Base-by-base conservation (phyloP, 441 rosid genomes). In the Brassica hybrid region DNA sequence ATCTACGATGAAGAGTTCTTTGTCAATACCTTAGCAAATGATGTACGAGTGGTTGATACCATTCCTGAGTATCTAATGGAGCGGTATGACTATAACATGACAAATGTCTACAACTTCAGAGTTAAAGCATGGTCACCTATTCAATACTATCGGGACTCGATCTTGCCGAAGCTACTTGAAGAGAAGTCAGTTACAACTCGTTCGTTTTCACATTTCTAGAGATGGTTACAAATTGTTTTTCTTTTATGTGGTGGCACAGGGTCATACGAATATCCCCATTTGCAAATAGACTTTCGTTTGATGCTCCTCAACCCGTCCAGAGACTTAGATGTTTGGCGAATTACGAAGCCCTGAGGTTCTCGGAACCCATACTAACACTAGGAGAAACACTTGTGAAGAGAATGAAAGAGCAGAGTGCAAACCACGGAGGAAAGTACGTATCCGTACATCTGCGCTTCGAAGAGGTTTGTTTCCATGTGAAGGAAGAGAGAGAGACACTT, bases 401-500 rank as follows among this genome's bases (percentile, higher is more conserved):
- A 83, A 96, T 96, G 99, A 96, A 94, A 80, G 91, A 92, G 76
- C 94, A 72, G 77, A 94, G 98, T 83, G 90, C 77, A 17, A 83
- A 84, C 71, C 86, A 89, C 77, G 95, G 92, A 14, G 90, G 88
- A 25, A 96, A 94, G 79, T 96, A 94, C 76, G 85, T 96, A 60
- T 96, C 99, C 41, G 93, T 96, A 69, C 98, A 96, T 88, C 97
- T 96, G 83, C 98, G 99, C 73, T 96, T 94, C 76, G 98, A 96
- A 88, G 98, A 94, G 98, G 99, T 94, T 75, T 79, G 94, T 72
- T 82, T 21, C 43, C 70, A 34, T 65, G 60, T 48, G 18, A 71
- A 70, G 69, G 69, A 30, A 79, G 72, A 69, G 72, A 74, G 23
- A 21, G 23, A 21, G 23, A 21, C 75, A 43, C 59, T n/a, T n/a